These are phyloP conservation scores for barrel medic (Medicago truncatula) DNA, from an alignment of 306 rosid species.

Conservation along the genomic window MtrunA17r5.0-ANR NC_053045.1:10730001-10730500, in stretches of 20 bases:
- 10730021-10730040: not conserved
- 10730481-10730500: not conserved
- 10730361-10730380: not conserved
- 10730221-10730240: not conserved
- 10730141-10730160: not conserved
- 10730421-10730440: not conserved
- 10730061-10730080: not conserved
- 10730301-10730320: not conserved
- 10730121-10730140: not conserved
- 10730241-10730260: not conserved
- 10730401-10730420: not conserved
- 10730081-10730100: not conserved
- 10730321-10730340: not conserved
- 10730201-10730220: not conserved
- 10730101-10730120: not conserved
- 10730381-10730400: not conserved
- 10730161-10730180: not conserved
- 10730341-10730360: not conserved
- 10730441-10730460: not conserved
- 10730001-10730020: not conserved
- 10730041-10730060: not conserved
- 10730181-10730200: not conserved
- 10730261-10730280: not conserved
- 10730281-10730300: not conserved
- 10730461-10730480: not conserved